Percentiles rank a stretch among this genome's conserved stretches.
Conservation (phyloP, 129 eudicot species). For the Artemisia tridentata region DNA sequence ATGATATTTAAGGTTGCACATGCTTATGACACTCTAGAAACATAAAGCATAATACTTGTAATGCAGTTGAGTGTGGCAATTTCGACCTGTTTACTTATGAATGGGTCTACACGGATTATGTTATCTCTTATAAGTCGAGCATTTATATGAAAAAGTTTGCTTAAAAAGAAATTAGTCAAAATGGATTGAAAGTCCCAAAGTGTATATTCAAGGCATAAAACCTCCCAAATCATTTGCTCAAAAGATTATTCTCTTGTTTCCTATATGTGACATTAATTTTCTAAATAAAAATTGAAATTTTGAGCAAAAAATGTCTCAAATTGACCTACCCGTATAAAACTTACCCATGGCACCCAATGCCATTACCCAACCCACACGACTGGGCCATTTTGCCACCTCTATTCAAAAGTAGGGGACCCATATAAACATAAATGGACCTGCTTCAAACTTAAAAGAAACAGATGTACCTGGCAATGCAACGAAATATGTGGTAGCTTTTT, state of each 20-base stretch:
- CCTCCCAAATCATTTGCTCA: not conserved
- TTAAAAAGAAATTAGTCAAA: not conserved
- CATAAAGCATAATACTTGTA: too few relatives aligned
- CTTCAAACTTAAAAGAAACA: slow-evolving; percentile 4
- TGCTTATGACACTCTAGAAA: too few relatives aligned
- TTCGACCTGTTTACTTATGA: not conserved
- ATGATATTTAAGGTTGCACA: too few relatives aligned
- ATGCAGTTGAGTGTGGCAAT: not conserved
- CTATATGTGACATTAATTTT: too few relatives aligned
- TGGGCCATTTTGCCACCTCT: not conserved
- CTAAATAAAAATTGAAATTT: not conserved
- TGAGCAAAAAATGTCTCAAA: not conserved
- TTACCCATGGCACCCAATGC: too few relatives aligned
- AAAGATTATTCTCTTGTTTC: too few relatives aligned
- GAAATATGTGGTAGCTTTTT: slow-evolving; percentile 87
- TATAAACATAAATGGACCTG: slow-evolving; percentile 4
- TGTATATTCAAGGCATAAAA: not conserved
- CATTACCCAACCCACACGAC: not conserved
- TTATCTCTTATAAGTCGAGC: not conserved
- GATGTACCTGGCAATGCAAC: slow-evolving; percentile 91
- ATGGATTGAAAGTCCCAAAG: not conserved
- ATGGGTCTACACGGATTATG: not conserved
- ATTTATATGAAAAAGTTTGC: not conserved
- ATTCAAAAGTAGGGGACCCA: slow-evolving; percentile 1
- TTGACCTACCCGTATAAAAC: not conserved